phyloP scores from a whole-genome alignment of 352 stramenopile species.

The Phytophthora aleatoria region DNA sequence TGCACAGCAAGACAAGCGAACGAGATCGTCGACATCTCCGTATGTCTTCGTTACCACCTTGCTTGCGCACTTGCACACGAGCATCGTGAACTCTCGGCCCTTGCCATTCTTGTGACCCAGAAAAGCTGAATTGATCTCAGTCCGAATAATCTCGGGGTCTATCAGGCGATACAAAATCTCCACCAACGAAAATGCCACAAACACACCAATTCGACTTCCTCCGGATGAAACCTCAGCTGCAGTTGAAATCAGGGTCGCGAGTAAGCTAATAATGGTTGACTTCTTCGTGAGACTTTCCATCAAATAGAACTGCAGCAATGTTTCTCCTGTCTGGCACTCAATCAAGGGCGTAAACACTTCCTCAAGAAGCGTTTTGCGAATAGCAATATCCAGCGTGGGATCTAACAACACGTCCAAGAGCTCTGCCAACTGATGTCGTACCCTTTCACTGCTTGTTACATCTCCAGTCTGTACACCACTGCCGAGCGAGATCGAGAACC shows the following conservation, averaged over 20 bases:
- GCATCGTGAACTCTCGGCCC: slow-evolving; percentile 83
- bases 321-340: slow-evolving; percentile 41
- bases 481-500: slow-evolving; percentile 37
- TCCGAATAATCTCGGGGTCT: slow-evolving; percentile 67
- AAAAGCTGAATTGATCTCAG: slow-evolving; percentile 72
- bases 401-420: slow-evolving; percentile 54
- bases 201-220: slow-evolving; percentile 46
- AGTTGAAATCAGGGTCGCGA: slow-evolving; percentile 61
- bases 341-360: slow-evolving; percentile 58
- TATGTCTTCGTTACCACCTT: slow-evolving; percentile 70
- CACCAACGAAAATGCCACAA: slow-evolving; percentile 64
- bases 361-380: slow-evolving; percentile 54
- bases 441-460: slow-evolving; percentile 5
- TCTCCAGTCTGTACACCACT: background rate
- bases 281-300: slow-evolving; percentile 36
- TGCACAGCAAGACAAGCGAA: slow-evolving; percentile 57
- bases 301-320: slow-evolving; percentile 54
- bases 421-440: slow-evolving; percentile 30
- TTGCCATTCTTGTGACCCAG: slow-evolving; percentile 73
- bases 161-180: slow-evolving; percentile 71
- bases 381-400: slow-evolving; percentile 33
- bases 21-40: slow-evolving; percentile 38
- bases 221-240: slow-evolving; percentile 46
- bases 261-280: slow-evolving; percentile 46
- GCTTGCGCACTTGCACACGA: slow-evolving; percentile 83